phyloP scores from a whole-genome alignment of 75 land plant species.

The Pseudotsuga menziesii region DNA sequence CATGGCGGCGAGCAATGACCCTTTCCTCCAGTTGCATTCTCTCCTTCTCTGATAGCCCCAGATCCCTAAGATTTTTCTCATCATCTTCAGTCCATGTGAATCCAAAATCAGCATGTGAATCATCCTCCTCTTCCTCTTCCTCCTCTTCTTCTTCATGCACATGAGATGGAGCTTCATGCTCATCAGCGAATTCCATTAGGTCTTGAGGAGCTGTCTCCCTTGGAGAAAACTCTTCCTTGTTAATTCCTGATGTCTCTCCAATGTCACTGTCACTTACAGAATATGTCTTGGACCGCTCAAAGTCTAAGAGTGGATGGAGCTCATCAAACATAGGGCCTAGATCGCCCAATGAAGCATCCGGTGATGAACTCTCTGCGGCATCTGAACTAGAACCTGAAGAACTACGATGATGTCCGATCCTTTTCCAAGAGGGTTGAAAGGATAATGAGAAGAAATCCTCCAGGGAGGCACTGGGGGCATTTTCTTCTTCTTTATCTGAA shows the following conservation, averaged over 20 bases:
- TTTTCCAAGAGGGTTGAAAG: slow-evolving; percentile 21
- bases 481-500: slow-evolving; percentile 8
- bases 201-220: slow-evolving; percentile 3
- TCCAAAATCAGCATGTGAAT: slow-evolving; percentile 27
- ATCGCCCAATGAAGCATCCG: slow-evolving; percentile 72
- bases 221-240: slow-evolving; percentile 10
- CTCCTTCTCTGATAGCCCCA: slow-evolving; percentile 58
- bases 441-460: slow-evolving; percentile 3
- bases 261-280: slow-evolving; percentile 3
- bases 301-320: slow-evolving; percentile 60
- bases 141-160: slow-evolving; percentile 31
- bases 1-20: slow-evolving; percentile 45
- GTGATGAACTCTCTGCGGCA: slow-evolving; percentile 48
- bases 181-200: slow-evolving; percentile 9
- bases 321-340: slow-evolving; percentile 68
- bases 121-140: slow-evolving; percentile 30
- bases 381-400: slow-evolving; percentile 49
- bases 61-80: slow-evolving; percentile 63
- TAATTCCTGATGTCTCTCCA: slow-evolving; percentile 8
- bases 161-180: slow-evolving; percentile 15
- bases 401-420: slow-evolving; percentile 19
- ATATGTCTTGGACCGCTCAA: slow-evolving; percentile 23
- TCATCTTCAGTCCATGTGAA: slow-evolving; percentile 71
- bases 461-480: background rate
- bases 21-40: slow-evolving; percentile 53